Evolutionary conservation across 2,329 filamentous ascomycete genomes (phyloP).

Genomic region (Volutella citrinella): DNA sequence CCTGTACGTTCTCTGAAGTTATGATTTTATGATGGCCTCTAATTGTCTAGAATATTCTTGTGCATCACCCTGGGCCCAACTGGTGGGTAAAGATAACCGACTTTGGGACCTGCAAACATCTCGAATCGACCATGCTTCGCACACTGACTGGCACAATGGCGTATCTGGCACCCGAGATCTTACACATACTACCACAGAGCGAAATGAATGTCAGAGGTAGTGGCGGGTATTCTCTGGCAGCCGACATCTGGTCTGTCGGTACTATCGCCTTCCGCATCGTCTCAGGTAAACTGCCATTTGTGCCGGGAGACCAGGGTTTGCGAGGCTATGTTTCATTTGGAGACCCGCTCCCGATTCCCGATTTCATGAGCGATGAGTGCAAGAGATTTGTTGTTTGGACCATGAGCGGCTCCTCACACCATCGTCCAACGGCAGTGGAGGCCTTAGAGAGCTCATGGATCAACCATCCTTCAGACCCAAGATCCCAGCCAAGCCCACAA

Average conservation of each 20-base stretch:
- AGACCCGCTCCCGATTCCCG: too few species aligned
- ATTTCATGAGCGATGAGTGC: too few species aligned
- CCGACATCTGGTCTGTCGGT: constrained; percentile 7
- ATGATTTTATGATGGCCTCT: not conserved
- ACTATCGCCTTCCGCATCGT: constrained; percentile 2
- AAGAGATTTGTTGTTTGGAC: too few species aligned
- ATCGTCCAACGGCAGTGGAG: too few species aligned
- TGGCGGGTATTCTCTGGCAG: not conserved
- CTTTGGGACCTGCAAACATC: constrained; percentile 5
- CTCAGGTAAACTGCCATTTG: too few species aligned
- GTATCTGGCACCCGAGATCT: constrained; percentile 4
- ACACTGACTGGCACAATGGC: not conserved
- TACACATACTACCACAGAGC: not conserved
- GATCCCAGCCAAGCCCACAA: too few species aligned
- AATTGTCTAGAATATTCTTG: constrained; percentile 6
- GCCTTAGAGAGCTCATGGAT: too few species aligned
- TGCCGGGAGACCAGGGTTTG: too few species aligned
- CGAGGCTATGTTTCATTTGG: too few species aligned
- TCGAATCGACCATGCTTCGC: not conserved
- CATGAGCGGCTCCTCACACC: too few species aligned
- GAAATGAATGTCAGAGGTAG: not conserved
- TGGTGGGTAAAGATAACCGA: constrained; percentile 9
- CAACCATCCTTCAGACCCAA: too few species aligned
- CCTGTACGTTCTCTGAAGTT: too few species aligned
- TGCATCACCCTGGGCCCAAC: not conserved